Evolutionary conservation across 2,329 filamentous ascomycete genomes (phyloP), one percentile per base, ranked within the genome.

Genomic region (Tolypocladium pustulatum): DNA sequence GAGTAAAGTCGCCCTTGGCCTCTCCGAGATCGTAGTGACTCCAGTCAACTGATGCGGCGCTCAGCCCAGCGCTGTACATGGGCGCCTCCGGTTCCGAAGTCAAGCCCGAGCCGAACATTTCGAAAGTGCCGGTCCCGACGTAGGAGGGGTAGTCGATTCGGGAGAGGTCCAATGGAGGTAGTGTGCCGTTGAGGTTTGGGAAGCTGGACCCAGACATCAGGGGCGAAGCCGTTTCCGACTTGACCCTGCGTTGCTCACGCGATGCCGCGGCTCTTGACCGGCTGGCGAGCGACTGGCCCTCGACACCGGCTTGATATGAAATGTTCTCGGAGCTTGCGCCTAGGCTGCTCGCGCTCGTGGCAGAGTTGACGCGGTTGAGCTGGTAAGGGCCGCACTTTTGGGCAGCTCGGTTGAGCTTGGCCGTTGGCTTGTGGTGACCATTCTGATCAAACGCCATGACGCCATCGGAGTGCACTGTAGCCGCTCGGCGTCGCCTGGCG

Each of bases 381-480:
- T 81, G 79, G 64, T 87, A 87, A 25, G 85, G 83, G 37, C 81
- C 81, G 64, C 78, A 81, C 69, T 86, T 85, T 63, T 86, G 83
- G 36, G 82, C 79, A 37, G 79, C 78, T 63, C 82, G 82, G 65
- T 80, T 77, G 70, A 82, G 81, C 73, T 85, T 85, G 68, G 83
- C 78, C 15, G 79, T 75, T 20, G 84, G 81, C 66, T 84, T 86
- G 73, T 85, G 84, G 65, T 86, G 82, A 56, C 84, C 84, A 65
- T 86, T 81, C 63, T 84, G 79, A 66, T 87, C 84, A 63, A 85
- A 83, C 54, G 78, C 78, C 58, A 87, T 71, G 60, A 79, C 71
- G 57, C 76, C 79, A 61, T 87, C 85, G 6, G 84, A 85, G 65
- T 83, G 83, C 57, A 81, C 78, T 51, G 84, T 86, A 67, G 84